Evolutionary conservation across 129 eudicot species (phyloP).

Genomic region (Solidago caesia): DNA sequence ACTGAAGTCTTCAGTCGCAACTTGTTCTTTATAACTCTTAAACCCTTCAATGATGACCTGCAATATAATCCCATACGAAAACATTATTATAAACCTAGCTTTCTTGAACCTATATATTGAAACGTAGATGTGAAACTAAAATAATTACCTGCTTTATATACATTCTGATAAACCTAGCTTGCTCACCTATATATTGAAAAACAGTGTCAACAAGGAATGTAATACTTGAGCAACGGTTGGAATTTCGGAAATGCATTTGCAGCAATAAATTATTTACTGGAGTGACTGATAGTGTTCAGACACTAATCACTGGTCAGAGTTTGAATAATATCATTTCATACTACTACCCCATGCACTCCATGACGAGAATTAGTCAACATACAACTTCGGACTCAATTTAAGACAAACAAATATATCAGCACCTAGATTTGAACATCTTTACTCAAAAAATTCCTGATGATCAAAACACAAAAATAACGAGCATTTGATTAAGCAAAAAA

Average conservation of each 20-base stretch:
- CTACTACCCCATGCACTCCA: too few relatives aligned
- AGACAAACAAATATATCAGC: not conserved
- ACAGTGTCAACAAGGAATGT: not conserved
- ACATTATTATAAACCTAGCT: not conserved
- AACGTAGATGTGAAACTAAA: constrained; percentile 4
- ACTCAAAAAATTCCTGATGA: not conserved
- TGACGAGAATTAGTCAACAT: too few relatives aligned
- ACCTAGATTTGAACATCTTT: not conserved
- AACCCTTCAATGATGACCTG: constrained; percentile 95
- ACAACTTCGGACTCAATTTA: not conserved
- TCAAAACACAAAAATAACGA: not conserved
- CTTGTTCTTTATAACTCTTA: constrained; percentile 93
- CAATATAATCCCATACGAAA: constrained; percentile 25
- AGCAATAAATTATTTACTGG: not conserved
- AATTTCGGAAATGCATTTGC: not conserved
- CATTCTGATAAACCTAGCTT: constrained; percentile 43
- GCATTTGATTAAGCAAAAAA: not conserved
- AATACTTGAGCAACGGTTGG: not conserved
- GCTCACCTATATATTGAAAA: constrained; percentile 24
- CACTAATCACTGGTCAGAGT: too few relatives aligned
- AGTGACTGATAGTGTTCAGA: not conserved
- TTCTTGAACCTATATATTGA: too few relatives aligned
- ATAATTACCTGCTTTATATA: constrained; percentile 75
- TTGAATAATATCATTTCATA: too few relatives aligned
- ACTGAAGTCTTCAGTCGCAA: constrained; percentile 86